A percentile compares a stretch with the other conserved stretches of the same genome.
Evolutionary conservation across 805 yeast genomes (phyloP).

Genomic region (Kazachstania martiniae): DNA sequence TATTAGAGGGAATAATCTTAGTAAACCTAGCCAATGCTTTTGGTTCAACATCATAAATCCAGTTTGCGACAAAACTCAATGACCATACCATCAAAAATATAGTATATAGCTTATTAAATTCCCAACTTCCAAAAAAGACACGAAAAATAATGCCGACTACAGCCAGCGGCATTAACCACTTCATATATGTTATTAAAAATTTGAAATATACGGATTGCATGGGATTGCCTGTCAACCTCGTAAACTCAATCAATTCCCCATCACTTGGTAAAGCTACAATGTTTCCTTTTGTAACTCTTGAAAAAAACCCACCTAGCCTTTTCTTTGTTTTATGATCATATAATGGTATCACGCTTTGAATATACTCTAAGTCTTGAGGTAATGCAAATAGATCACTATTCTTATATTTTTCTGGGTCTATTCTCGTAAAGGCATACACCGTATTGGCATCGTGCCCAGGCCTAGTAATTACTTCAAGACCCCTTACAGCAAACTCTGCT

Average conservation of each 20-base stretch:
- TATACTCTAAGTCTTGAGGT: slow-evolving; percentile 4
- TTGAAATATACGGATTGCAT: slow-evolving; percentile 62
- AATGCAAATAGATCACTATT: slow-evolving; percentile 3
- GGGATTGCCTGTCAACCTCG: slow-evolving; percentile 16
- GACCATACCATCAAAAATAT: slow-evolving; percentile 56
- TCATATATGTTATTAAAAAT: slow-evolving; percentile 49
- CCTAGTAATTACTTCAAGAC: slow-evolving; percentile 15
- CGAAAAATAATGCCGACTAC: slow-evolving; percentile 37
- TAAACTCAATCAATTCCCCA: slow-evolving; percentile 29
- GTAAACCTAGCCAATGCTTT: slow-evolving; percentile 22
- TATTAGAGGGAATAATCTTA: slow-evolving; percentile 20
- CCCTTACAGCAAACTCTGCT: slow-evolving; percentile 19
- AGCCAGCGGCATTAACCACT: slow-evolving; percentile 52
- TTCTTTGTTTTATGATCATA: slow-evolving; percentile 6
- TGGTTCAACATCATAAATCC: slow-evolving; percentile 37
- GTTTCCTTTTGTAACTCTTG: neutral
- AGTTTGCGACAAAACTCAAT: slow-evolving; percentile 43
- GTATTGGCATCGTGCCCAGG: slow-evolving; percentile 16
- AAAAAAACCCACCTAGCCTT: slow-evolving; percentile 1
- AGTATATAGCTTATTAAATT: slow-evolving; percentile 45
- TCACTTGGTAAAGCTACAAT: slow-evolving; percentile 6
- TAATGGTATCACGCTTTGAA: slow-evolving; percentile 6
- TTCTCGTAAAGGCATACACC: slow-evolving; percentile 16
- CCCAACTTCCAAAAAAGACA: slow-evolving; percentile 7
- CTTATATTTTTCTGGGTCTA: slow-evolving; percentile 5